phyloP scores from a whole-genome alignment of 2,329 filamentous ascomycete genomes.

The Aureobasidium sp. region DNA sequence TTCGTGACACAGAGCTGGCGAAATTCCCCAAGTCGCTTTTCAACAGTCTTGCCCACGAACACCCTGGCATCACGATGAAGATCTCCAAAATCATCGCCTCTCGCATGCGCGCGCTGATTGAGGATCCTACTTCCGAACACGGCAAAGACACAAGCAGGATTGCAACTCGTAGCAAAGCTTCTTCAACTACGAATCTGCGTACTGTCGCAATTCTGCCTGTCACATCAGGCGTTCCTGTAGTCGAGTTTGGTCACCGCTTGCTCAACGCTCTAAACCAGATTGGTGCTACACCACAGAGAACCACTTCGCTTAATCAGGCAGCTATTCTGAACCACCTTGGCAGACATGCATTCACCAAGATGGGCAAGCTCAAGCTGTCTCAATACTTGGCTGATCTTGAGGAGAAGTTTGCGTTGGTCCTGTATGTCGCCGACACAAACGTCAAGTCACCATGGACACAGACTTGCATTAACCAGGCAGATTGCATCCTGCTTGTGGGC shows the following conservation, averaged over 20 bases:
- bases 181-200: constrained; percentile 83
- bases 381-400: constrained; percentile 96
- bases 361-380: constrained; percentile 92
- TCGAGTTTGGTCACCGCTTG: constrained; percentile 86
- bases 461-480: constrained; percentile 93
- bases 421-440: constrained; percentile 94
- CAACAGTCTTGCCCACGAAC: constrained; percentile 94
- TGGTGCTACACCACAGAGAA: constrained; percentile 71
- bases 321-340: constrained; percentile 92
- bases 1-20: constrained; percentile 90
- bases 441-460: constrained; percentile 98
- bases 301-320: constrained; percentile 86
- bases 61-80: constrained; percentile 97
- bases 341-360: constrained; percentile 91
- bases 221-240: constrained; percentile 82
- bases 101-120: constrained; percentile 81
- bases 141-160: constrained; percentile 55
- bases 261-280: constrained; percentile 86
- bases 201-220: constrained; percentile 91
- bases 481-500: constrained; percentile 89
- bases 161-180: constrained; percentile 55
- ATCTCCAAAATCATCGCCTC: constrained; percentile 98
- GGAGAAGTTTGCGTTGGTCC: constrained; percentile 90
- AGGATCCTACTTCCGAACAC: constrained; percentile 62
- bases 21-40: constrained; percentile 95